Conservation (phyloP, 208 protist species). For the Endotrypanum monterogeii region DNA sequence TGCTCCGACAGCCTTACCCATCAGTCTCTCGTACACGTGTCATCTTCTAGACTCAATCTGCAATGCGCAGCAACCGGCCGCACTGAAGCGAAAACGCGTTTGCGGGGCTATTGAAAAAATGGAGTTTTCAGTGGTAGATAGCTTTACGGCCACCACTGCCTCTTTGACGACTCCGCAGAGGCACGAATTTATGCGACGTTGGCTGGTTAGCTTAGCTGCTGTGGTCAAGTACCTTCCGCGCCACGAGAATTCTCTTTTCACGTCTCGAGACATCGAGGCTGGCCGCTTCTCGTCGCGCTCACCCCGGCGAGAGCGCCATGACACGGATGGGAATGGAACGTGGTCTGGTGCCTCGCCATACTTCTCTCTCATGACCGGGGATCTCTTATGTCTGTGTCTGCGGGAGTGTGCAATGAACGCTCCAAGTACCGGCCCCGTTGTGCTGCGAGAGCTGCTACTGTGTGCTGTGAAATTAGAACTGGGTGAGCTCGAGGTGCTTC, state of each 20-base stretch:
- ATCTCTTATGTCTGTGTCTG: slow-evolving; percentile 70
- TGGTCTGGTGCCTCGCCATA: slow-evolving; percentile 74
- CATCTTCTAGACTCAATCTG: slow-evolving; percentile 22
- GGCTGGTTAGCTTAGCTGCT: slow-evolving; percentile 13
- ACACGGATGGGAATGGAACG: slow-evolving; percentile 19
- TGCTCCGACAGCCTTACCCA: not conserved
- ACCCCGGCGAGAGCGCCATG: not conserved
- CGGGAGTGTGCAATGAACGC: slow-evolving; percentile 24
- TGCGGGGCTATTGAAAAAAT: slow-evolving; percentile 52
- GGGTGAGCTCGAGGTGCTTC: slow-evolving; percentile 48
- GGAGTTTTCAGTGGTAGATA: slow-evolving; percentile 48
- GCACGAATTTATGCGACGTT: slow-evolving; percentile 11
- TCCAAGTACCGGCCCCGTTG: not conserved
- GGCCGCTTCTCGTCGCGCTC: slow-evolving; percentile 16
- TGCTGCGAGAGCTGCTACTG: slow-evolving; percentile 34
- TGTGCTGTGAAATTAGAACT: slow-evolving; percentile 64
- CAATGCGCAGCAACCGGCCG: not conserved
- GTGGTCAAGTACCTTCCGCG: slow-evolving; percentile 22
- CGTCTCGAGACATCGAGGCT: not conserved
- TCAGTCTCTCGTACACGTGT: slow-evolving; percentile 25
- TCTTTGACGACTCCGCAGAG: slow-evolving; percentile 4
- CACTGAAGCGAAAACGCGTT: slow-evolving; percentile 44
- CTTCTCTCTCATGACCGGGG: slow-evolving; percentile 50
- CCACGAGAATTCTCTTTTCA: not conserved
- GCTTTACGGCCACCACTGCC: slow-evolving; percentile 33